These are phyloP conservation scores for Kodamaea derodonti DNA, from an alignment of 1,139 yeast species.

Conservation along the genomic window DNA sequence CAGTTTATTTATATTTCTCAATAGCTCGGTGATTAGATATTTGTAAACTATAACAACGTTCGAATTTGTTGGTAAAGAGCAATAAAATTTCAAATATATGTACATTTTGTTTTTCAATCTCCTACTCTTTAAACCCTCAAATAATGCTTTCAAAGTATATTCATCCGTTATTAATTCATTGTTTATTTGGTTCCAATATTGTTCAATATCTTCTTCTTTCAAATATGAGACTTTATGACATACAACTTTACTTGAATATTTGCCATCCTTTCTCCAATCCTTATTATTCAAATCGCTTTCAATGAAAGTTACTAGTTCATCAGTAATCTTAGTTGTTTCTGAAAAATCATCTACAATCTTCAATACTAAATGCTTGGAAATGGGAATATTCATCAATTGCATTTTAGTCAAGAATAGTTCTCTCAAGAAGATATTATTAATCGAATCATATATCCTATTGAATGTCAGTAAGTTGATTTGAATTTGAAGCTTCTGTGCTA, in stretches of 20 bases:
- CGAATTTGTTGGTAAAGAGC: slow-evolving; percentile 5
- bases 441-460: slow-evolving; percentile 36
- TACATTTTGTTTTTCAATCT: slow-evolving; percentile 8
- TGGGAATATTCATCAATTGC: slow-evolving; percentile 30
- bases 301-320: slow-evolving; percentile 30
- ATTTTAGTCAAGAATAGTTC: slow-evolving; percentile 34
- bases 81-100: slow-evolving; percentile 17
- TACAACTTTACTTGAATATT: slow-evolving; percentile 29
- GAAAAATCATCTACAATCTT: slow-evolving; percentile 36
- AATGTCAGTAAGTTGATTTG: slow-evolving; percentile 35
- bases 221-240: slow-evolving; percentile 17
- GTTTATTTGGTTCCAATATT: neutral
- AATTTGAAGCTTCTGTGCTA: slow-evolving; percentile 26
- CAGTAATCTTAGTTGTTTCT: slow-evolving; percentile 21
- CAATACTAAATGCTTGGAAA: slow-evolving; percentile 27
- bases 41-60: slow-evolving; percentile 11
- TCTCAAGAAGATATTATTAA: slow-evolving; percentile 34
- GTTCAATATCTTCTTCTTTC: slow-evolving; percentile 10
- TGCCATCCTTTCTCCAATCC: slow-evolving; percentile 30
- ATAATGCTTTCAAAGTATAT: slow-evolving; percentile 12
- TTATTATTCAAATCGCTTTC: slow-evolving; percentile 29
- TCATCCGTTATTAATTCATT: slow-evolving; percentile 7
- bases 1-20: slow-evolving; percentile 8
- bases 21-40: slow-evolving; percentile 8
- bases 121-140: slow-evolving; percentile 14